Percentiles rank a stretch among this genome's conserved stretches.
Conservation (phyloP, 495 filamentous ascomycete genomes). For the Immersiella caudata region DNA sequence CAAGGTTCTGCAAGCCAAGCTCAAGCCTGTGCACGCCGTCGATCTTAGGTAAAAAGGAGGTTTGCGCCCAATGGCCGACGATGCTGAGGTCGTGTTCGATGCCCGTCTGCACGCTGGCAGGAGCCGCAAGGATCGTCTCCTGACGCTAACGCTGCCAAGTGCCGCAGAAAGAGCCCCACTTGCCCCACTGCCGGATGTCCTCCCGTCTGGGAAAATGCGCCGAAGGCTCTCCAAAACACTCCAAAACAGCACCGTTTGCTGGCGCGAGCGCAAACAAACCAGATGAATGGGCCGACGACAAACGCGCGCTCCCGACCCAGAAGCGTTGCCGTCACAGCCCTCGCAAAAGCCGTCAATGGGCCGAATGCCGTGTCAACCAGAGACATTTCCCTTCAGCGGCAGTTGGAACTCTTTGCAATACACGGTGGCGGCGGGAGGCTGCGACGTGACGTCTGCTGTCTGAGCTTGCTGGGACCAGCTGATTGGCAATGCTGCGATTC, state of each 20-base stretch:
- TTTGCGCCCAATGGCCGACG: neutral
- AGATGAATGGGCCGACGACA: neutral
- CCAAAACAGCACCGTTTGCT: neutral
- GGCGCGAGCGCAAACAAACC: neutral
- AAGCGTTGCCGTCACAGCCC: neutral
- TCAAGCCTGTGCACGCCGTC: neutral
- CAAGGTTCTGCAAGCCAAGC: constrained; percentile 11
- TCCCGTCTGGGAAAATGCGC: neutral
- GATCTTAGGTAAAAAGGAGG: constrained; percentile 13
- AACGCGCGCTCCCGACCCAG: too few species aligned
- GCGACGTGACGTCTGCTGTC: neutral
- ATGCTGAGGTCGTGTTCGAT: neutral
- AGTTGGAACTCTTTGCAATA: neutral
- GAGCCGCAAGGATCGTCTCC: constrained; percentile 5
- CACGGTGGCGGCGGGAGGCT: neutral
- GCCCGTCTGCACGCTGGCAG: constrained; percentile 2
- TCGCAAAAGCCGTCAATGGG: neutral
- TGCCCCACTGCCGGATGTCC: neutral
- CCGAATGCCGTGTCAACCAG: neutral
- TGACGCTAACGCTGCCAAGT: constrained; percentile 13
- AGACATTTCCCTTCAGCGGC: neutral
- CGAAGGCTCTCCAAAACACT: neutral
- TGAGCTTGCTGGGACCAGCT: neutral
- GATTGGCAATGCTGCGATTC: neutral
- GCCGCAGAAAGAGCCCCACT: constrained; percentile 17